phyloP scores from a whole-genome alignment of 2,329 filamentous ascomycete species.

The Fusarium nanum region DNA sequence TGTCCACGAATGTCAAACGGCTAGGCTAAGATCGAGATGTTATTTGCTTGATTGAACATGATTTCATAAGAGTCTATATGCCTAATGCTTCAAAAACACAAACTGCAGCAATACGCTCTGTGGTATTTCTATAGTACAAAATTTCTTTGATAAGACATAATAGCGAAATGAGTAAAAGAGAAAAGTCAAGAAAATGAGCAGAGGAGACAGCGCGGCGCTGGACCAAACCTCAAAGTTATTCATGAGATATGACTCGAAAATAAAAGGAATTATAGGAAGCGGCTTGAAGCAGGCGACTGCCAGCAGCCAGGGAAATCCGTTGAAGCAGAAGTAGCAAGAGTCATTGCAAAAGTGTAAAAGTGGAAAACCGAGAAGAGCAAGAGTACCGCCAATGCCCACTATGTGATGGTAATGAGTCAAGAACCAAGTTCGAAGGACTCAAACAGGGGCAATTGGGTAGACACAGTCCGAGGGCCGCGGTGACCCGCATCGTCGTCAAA shows the following conservation, averaged over 20 bases:
- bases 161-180: neutral
- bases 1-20: neutral
- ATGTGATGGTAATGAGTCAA: constrained; percentile 12
- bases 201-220: neutral
- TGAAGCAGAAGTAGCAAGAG: neutral
- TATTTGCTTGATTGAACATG: neutral
- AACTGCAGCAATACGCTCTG: constrained; percentile 28
- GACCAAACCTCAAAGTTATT: neutral
- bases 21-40: neutral
- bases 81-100: constrained; percentile 8
- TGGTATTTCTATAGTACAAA: constrained; percentile 41
- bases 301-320: constrained; percentile 26
- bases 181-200: neutral
- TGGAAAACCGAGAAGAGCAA: neutral
- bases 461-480: neutral
- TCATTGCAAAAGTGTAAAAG: constrained; percentile 1
- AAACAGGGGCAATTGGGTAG: neutral
- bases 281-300: constrained; percentile 22
- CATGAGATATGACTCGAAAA: constrained; percentile 8
- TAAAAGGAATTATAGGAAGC: constrained; percentile 1
- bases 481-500: constrained; percentile 7
- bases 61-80: constrained; percentile 36
- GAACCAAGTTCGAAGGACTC: constrained; percentile 4
- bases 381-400: neutral
- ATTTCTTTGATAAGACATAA: constrained; percentile 4